phyloP scores from a whole-genome alignment of 192 early-diverging fungal species.

The Rhizophagus prolifer region DNA sequence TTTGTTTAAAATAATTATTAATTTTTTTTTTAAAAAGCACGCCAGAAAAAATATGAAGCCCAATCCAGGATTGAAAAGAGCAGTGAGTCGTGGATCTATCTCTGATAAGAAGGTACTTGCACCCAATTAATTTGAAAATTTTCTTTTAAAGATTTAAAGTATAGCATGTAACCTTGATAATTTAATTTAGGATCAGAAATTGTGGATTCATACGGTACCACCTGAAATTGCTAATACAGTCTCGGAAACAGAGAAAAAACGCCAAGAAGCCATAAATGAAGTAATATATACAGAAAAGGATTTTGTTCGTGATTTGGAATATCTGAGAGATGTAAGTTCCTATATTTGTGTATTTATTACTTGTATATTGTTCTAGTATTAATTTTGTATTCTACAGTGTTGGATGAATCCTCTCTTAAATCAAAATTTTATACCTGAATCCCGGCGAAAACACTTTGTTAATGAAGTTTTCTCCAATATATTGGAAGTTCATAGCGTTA shows the following conservation, averaged over 20 bases:
- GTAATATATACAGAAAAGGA: conserved; percentile 88
- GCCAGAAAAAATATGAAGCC: conserved; percentile 39
- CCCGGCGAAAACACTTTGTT: conserved; percentile 70
- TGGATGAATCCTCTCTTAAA: conserved; percentile 65
- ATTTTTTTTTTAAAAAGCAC: conserved; percentile 27
- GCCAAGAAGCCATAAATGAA: conserved; percentile 94
- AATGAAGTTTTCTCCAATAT: conserved; percentile 80
- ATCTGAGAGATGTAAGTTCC: conserved; percentile 65
- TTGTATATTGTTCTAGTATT: background rate
- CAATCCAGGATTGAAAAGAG: conserved; percentile 27
- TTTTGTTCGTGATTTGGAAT: conserved; percentile 85
- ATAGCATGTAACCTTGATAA: no score
- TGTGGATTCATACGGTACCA: conserved; percentile 86
- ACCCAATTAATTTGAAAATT: no score
- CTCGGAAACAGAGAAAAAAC: conserved; percentile 74
- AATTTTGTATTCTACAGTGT: conserved; percentile 32
- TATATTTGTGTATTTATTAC: background rate
- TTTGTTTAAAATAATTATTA: background rate
- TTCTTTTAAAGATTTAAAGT: no score
- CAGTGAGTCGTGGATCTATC: conserved; percentile 40
- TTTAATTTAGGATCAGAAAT: conserved; percentile 58
- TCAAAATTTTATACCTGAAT: conserved; percentile 62
- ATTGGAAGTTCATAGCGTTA: conserved; percentile 59
- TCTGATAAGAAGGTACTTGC: conserved; percentile 39
- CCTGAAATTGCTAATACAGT: conserved; percentile 68